Conservation (phyloP, 495 filamentous ascomycete species). For the Beverwykella pulmonaria region DNA sequence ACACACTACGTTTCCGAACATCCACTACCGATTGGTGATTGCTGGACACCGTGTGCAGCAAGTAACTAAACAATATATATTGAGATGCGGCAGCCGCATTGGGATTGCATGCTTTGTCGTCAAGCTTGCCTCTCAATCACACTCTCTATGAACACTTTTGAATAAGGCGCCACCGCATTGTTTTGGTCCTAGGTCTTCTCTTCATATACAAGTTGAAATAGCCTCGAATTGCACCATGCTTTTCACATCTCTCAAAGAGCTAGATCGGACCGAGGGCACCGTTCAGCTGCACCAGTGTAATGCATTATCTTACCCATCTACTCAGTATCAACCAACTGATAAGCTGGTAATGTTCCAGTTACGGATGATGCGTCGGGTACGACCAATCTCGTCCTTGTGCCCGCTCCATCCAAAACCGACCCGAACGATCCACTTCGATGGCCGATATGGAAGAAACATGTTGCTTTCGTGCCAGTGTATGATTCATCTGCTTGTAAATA, state of each 20-base stretch:
- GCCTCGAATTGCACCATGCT: constrained; percentile 8
- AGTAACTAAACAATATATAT: neutral
- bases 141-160: constrained; percentile 21
- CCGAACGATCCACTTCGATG: constrained; percentile 42
- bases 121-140: neutral
- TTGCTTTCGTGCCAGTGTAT: constrained; percentile 38
- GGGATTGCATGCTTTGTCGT: too few species aligned
- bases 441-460: constrained; percentile 46
- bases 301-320: neutral
- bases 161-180: constrained; percentile 18
- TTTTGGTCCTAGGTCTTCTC: constrained; percentile 31
- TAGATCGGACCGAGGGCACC: constrained; percentile 45
- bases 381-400: constrained; percentile 26
- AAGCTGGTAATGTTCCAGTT: neutral
- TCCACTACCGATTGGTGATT: neutral
- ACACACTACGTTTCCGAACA: neutral
- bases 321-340: neutral
- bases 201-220: constrained; percentile 27
- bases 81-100: too few species aligned
- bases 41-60: neutral
- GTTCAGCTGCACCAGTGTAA: constrained; percentile 39
- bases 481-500: neutral
- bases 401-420: constrained; percentile 39
- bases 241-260: constrained; percentile 39
- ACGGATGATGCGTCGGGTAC: neutral